phyloP scores from a whole-genome alignment of 495 filamentous ascomycete genomes.

The Bryoglossum gracile region DNA sequence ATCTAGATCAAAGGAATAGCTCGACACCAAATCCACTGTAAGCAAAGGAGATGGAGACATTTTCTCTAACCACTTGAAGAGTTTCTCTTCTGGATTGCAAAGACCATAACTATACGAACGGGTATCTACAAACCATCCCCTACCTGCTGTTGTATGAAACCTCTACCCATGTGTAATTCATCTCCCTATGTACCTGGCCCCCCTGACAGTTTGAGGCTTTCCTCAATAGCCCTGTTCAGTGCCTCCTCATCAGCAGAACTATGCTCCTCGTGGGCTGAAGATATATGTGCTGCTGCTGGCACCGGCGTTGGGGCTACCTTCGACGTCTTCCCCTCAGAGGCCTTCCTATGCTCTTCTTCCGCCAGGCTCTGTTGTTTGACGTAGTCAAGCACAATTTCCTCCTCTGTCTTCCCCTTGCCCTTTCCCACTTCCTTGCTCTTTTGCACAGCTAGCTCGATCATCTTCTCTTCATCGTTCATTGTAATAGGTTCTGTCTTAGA shows the following conservation, averaged over 20 bases:
- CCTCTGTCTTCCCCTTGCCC: slow-evolving; percentile 50
- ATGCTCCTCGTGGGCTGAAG: not conserved
- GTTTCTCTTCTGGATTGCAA: not conserved
- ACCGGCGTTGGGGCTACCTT: slow-evolving; percentile 6
- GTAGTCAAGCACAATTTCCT: slow-evolving; percentile 68
- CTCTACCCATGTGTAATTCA: not conserved
- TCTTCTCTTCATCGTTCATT: slow-evolving; percentile 36
- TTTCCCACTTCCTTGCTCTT: slow-evolving; percentile 34
- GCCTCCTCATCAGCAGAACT: slow-evolving; percentile 37
- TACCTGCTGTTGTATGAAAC: not conserved
- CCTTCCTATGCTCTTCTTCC: slow-evolving; percentile 47
- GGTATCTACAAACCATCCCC: slow-evolving; percentile 3
- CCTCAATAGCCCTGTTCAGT: slow-evolving; percentile 37
- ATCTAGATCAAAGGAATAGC: too few species aligned
- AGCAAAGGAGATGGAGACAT: too few species aligned
- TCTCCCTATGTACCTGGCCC: not conserved
- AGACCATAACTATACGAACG: not conserved
- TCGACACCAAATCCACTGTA: too few species aligned
- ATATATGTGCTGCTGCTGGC: not conserved
- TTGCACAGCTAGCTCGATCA: slow-evolving; percentile 35
- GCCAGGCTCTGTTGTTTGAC: slow-evolving; percentile 70
- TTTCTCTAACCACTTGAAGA: not conserved
- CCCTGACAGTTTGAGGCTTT: slow-evolving; percentile 34
- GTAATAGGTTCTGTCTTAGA: slow-evolving; percentile 5
- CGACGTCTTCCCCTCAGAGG: slow-evolving; percentile 9